Percentiles rank a stretch among this genome's conserved stretches.
phyloP scores from a whole-genome alignment of 2,329 filamentous ascomycete genomes.

The Xylariaceae sp. region DNA sequence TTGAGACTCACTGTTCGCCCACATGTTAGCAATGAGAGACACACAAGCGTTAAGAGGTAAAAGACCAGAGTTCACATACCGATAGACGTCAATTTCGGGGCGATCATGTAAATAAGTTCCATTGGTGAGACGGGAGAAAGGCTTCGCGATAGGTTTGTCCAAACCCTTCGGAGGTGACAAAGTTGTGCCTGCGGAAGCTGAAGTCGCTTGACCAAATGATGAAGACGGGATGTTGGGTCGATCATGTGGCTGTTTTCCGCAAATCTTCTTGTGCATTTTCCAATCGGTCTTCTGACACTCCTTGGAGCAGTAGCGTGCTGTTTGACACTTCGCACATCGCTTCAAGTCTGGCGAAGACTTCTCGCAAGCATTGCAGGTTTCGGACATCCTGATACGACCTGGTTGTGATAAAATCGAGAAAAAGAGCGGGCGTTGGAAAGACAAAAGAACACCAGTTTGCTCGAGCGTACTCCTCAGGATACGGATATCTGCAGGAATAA shows the following conservation, averaged over 20 bases:
- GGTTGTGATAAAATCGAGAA: too few species aligned
- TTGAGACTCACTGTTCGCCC: too few species aligned
- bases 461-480: too few species aligned
- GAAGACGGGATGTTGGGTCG: neutral
- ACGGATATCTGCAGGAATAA: too few species aligned
- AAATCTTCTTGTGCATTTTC: constrained; percentile 21
- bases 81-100: constrained; percentile 16
- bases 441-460: too few species aligned
- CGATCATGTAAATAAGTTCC: constrained; percentile 17
- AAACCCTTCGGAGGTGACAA: constrained; percentile 14
- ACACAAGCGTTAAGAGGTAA: too few species aligned
- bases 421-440: too few species aligned
- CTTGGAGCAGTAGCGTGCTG: constrained; percentile 18
- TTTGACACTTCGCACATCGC: constrained; percentile 17
- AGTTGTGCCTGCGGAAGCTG: neutral
- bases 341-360: constrained; percentile 17
- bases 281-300: constrained; percentile 22
- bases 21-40: too few species aligned
- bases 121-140: constrained; percentile 16
- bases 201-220: neutral
- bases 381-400: constrained; percentile 8
- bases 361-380: constrained; percentile 16
- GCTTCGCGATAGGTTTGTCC: constrained; percentile 10
- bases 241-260: constrained; percentile 11
- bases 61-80: constrained; percentile 4